Base-by-base conservation (phyloP, 306 rosid species). In the Betula pendula region DNA sequence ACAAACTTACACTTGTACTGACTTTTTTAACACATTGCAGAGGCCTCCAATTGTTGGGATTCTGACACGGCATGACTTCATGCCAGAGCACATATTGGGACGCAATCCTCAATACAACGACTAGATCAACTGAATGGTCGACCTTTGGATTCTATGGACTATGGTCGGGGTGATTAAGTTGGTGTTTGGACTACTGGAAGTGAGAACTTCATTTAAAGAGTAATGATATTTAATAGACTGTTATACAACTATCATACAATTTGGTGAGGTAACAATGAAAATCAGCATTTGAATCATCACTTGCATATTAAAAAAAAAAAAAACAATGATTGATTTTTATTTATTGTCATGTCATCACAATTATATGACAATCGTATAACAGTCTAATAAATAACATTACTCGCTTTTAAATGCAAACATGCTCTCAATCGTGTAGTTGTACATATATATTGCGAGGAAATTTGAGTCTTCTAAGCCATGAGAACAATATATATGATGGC, bases 31-130 rank as follows among this genome's bases (percentile, higher is more conserved):
- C 71, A 45, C 78, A 27, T 80, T 81, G 86, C 98, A 93, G 98
- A 91, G 97, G 77, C 92, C 96, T 80, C 98, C 97, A 1, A 82
- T 87, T 60, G 96, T 82, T 68, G 96, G 98, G 74, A 93, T 93
- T 76, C 88, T 93, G 55, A 93, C 97, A 0, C 88, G 98, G 75
- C 98, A 93, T 19, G 96, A 93, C 86, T 90, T 93, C 73, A 90
- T 93, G 98, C 92, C 89, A 1, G 98, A 93, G 74, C 97, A 91
- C 80, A 68, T 93, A 60, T 80, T 91, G 84, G 90, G 90, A 83
- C 96, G 88, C 40, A 75, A 87, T 83, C 92, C 93, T 17, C 60
- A 88, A 72, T 93, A 53, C 83, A 82, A 75, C 50, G 74, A 74
- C 76, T 75, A 81, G 83, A 81, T 75, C 68, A 71, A 76, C 27